Percentiles rank a stretch among this genome's conserved stretches.
These are phyloP conservation scores for Heterobasidion parviporum DNA, from an alignment of 1,284 basidiomycete species.

Conservation along the genomic window DNA sequence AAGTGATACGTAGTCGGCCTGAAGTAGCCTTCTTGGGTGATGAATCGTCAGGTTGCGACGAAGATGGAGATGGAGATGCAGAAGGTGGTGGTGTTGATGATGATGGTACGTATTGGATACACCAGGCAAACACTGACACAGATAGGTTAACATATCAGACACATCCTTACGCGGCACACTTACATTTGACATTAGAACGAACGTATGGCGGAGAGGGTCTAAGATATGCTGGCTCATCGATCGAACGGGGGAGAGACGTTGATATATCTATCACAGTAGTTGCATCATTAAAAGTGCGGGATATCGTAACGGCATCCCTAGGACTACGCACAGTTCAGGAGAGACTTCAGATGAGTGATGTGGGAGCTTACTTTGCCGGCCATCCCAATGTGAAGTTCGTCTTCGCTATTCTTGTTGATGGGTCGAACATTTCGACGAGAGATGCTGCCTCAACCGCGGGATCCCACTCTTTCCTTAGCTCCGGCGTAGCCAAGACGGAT, in stretches of 20 bases:
- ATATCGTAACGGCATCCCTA: conserved; percentile 89
- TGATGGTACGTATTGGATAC: conserved; percentile 64
- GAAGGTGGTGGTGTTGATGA: conserved; percentile 30
- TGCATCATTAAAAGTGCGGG: conserved; percentile 74
- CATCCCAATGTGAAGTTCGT: conserved; percentile 91
- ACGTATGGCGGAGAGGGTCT: conserved; percentile 93
- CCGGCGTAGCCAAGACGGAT: conserved; percentile 76
- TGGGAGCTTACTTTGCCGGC: conserved; percentile 80
- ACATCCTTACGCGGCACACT: conserved; percentile 20
- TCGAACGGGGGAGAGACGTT: conserved; percentile 89
- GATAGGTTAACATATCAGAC: conserved; percentile 9
- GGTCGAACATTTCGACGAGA: conserved; percentile 82
- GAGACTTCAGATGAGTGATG: conserved; percentile 4
- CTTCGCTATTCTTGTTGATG: conserved; percentile 77
- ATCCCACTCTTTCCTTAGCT: conserved; percentile 87
- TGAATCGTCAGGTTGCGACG: conserved; percentile 24
- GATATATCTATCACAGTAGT: conserved; percentile 87
- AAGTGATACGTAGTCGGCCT: conserved; percentile 65
- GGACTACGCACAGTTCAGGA: conserved; percentile 44
- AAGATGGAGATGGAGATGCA: conserved; percentile 18
- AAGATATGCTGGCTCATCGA: conserved; percentile 89
- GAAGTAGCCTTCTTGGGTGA: conserved; percentile 19
- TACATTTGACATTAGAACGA: conserved; percentile 79
- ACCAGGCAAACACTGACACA: conserved; percentile 82
- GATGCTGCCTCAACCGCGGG: conserved; percentile 83